Base-by-base conservation (phyloP, 1,284 basidiomycete species). In the Cerrena zonata region DNA sequence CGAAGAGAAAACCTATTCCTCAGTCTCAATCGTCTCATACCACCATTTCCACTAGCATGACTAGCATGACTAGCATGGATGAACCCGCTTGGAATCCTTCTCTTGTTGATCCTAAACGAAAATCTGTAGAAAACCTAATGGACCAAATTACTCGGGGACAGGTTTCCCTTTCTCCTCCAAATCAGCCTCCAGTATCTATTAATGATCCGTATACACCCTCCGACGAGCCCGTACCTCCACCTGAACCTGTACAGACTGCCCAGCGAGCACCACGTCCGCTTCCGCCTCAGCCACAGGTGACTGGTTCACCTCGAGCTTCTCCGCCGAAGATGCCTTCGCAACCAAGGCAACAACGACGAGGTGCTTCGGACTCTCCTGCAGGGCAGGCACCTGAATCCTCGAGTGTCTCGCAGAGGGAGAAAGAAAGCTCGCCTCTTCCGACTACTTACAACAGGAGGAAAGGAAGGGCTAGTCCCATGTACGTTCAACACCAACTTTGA, bases 61-160 rank as follows among this genome's bases (percentile, higher is more conserved):
- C n/a, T n/a, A n/a, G n/a, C n/a, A n/a, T n/a, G n/a, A 76, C 71
- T 54, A 66, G 67, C 47, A 76, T 70, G 51, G 84, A 86, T 38
- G 82, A 85, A 45, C 69, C 57, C 22, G 55, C 75, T 5, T 75
- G 76, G 61, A 70, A 73, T 7, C 76, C 79, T 60, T 68, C 75
- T 4, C 68, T 73, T 34, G 65, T 71, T 18, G 84, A 89, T 57
- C 82, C 85, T 21, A 87, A 87, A 69, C 76, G 83, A 52, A 84
- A 86, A 63, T 89, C 86, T 2, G 84, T 89, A 48, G 86, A 88
- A 60, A 88, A 88, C 59, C 68, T 89, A 38, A 72, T 89, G 59
- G 86, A 88, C 54, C 81, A 85, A 59, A 25, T 45, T 34, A 80
- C 82, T 25, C 74, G 82, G 54, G 71, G 75, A 50, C 79, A 79